phyloP scores from a whole-genome alignment of 768 basidiomycete species.

The Rhodotorula taiwanensis region DNA sequence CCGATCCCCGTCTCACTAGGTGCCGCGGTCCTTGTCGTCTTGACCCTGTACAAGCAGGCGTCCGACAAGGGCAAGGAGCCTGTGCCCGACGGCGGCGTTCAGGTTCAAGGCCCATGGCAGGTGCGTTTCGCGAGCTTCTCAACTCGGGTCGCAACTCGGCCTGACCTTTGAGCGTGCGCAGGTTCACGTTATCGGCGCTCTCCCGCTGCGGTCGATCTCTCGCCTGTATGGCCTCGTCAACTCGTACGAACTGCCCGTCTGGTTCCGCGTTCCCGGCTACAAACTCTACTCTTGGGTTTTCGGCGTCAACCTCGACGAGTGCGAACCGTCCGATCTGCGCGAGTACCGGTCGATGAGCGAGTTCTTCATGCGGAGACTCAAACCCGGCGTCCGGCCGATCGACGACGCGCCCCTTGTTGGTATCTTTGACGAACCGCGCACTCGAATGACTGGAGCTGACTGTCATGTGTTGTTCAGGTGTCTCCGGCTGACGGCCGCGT shows the following conservation, averaged over 20 bases:
- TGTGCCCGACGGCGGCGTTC: slow-evolving; percentile 55
- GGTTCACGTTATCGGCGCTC: slow-evolving; percentile 94
- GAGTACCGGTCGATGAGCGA: slow-evolving; percentile 80
- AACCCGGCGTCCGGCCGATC: slow-evolving; percentile 72
- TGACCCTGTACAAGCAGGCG: slow-evolving; percentile 37
- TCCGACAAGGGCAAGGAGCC: slow-evolving; percentile 25
- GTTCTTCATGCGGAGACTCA: slow-evolving; percentile 88
- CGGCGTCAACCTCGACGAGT: slow-evolving; percentile 88
- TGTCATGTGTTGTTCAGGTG: slow-evolving; percentile 52
- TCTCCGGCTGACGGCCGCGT: slow-evolving; percentile 91
- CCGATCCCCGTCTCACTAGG: slow-evolving; percentile 62
- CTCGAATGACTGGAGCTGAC: slow-evolving; percentile 10
- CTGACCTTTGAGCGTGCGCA: slow-evolving; percentile 11
- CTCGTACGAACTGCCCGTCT: slow-evolving; percentile 83
- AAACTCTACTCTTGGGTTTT: slow-evolving; percentile 78
- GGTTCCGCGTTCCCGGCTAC: slow-evolving; percentile 88
- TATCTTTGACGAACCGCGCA: slow-evolving; percentile 8
- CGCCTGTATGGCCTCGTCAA: slow-evolving; percentile 95
- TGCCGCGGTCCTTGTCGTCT: slow-evolving; percentile 38
- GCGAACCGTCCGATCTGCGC: slow-evolving; percentile 68
- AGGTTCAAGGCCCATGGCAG: slow-evolving; percentile 86
- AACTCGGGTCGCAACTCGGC: no score
- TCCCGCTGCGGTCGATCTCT: slow-evolving; percentile 91
- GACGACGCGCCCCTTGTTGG: slow-evolving; percentile 65
- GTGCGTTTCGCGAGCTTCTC: slow-evolving; percentile 48